Percentiles rank a stretch among this genome's conserved stretches.
phyloP scores from a whole-genome alignment of 306 rosid species.

The Corylus americana region DNA sequence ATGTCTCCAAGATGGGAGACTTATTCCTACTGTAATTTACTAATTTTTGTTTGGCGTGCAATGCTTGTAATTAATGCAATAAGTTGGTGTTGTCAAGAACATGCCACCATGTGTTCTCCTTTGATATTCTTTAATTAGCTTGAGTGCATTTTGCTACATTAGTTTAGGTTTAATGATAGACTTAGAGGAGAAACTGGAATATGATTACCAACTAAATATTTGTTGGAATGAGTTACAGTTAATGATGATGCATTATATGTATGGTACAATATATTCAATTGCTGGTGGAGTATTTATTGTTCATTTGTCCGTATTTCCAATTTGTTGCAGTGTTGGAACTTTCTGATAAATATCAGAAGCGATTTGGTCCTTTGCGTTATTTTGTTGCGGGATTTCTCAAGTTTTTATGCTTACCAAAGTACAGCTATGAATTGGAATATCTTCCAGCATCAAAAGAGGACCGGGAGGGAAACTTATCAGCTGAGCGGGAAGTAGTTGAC shows the following conservation, averaged over 20 bases:
- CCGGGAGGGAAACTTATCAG: constrained; percentile 61
- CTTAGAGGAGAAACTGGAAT: background rate
- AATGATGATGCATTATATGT: background rate
- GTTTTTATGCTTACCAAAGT: constrained; percentile 90
- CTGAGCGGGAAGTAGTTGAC: constrained; percentile 75
- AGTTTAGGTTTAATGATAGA: constrained; percentile 5
- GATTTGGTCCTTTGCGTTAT: constrained; percentile 93
- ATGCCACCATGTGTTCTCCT: background rate
- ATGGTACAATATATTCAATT: background rate
- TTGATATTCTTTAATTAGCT: background rate
- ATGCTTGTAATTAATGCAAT: background rate
- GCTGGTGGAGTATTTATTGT: background rate
- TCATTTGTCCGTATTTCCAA: constrained; percentile 22
- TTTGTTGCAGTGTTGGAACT: constrained; percentile 82
- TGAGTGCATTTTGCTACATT: constrained; percentile 2
- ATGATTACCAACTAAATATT: background rate
- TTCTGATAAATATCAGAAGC: constrained; percentile 94
- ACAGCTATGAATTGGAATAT: constrained; percentile 91
- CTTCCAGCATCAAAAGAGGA: constrained; percentile 82
- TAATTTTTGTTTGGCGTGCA: background rate
- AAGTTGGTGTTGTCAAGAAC: background rate
- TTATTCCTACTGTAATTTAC: background rate
- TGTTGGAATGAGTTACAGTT: background rate
- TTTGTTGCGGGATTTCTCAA: constrained; percentile 97
- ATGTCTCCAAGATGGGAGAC: background rate